These are phyloP conservation scores for Pseudozyma flocculosa DNA, from an alignment of 1,284 basidiomycete species.

Conservation along the genomic window DNA sequence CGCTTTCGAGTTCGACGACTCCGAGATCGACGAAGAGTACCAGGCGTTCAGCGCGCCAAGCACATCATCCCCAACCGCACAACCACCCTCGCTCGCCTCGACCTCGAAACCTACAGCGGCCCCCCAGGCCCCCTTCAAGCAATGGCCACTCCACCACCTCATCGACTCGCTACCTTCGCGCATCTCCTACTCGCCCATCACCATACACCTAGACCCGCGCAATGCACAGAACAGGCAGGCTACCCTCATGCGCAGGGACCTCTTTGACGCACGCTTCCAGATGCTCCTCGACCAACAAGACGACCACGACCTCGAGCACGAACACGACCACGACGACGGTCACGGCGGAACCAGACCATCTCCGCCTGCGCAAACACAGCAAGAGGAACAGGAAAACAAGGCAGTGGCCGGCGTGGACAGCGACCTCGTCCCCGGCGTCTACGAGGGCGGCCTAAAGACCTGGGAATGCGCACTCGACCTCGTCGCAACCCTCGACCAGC, in stretches of 20 bases:
- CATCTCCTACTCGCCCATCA: conserved; percentile 34
- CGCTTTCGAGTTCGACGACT: conserved; percentile 34
- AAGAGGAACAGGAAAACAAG: conserved; percentile 61
- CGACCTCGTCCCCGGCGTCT: conserved; percentile 86
- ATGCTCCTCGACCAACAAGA: conserved; percentile 65
- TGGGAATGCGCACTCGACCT: conserved; percentile 96
- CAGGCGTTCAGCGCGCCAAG: too few species aligned
- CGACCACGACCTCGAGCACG: conserved; percentile 38
- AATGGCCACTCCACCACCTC: conserved; percentile 8
- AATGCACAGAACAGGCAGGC: conserved; percentile 41
- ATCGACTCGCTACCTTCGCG: conserved; percentile 24
- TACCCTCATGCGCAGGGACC: conserved; percentile 73
- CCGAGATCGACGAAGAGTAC: conserved; percentile 35
- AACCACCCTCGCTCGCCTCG: too few species aligned
- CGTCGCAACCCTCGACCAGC: conserved; percentile 55
- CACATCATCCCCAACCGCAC: too few species aligned
- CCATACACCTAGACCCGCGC: conserved; percentile 9
- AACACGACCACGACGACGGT: conserved; percentile 18
- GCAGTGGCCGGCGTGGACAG: conserved; percentile 62
- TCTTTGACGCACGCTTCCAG: conserved; percentile 93
- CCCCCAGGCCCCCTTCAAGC: neutral
- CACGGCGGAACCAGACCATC: too few species aligned
- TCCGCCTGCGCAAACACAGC: too few species aligned
- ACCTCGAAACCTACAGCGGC: neutral
- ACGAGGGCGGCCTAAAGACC: conserved; percentile 94